phyloP scores from a whole-genome alignment of 495 filamentous ascomycete genomes.

The Daldinia childiae region DNA sequence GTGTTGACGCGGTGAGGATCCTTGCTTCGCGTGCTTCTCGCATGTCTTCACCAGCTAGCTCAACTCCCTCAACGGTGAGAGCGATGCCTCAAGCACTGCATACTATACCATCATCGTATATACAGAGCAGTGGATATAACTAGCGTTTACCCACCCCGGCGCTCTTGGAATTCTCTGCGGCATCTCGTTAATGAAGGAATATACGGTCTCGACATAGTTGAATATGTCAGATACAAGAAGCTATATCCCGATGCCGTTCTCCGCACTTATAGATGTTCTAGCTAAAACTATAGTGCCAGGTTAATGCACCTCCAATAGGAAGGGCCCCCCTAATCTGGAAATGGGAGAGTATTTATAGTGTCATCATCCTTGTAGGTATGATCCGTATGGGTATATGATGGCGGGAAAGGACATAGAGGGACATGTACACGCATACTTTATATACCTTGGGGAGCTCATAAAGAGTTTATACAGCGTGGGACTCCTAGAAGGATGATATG shows the following conservation, averaged over 20 bases:
- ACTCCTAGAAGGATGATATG: neutral
- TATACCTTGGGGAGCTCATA: neutral
- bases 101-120: constrained; percentile 14
- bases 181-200: neutral
- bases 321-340: neutral
- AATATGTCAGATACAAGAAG: neutral
- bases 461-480: neutral
- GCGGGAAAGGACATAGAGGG: neutral
- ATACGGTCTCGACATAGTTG: neutral
- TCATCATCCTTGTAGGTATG: neutral
- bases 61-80: constrained; percentile 12
- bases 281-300: neutral
- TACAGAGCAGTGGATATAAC: constrained; percentile 23
- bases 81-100: constrained; percentile 12
- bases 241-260: neutral
- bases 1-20: constrained; percentile 49
- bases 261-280: neutral
- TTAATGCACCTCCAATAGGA: neutral
- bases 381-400: neutral
- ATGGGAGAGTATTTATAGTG: neutral
- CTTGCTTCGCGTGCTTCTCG: constrained; percentile 38
- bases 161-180: neutral
- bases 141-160: neutral
- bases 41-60: constrained; percentile 35
- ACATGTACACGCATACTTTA: neutral